phyloP scores from a whole-genome alignment of 2,329 filamentous ascomycete species.

The Aspergillus transmontanensis region DNA sequence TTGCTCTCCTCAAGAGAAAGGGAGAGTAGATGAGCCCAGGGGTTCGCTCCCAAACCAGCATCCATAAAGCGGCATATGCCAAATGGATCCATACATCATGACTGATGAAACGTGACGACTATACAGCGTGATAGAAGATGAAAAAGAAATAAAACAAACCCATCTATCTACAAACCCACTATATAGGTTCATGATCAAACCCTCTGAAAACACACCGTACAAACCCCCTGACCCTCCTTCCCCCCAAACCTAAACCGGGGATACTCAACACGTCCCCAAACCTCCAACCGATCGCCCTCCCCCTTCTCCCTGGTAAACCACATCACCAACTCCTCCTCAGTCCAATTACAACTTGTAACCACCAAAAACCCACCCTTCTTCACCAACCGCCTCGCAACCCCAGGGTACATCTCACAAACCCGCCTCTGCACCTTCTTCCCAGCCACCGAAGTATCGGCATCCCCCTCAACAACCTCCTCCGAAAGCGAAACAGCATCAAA shows the following conservation, averaged over 20 bases:
- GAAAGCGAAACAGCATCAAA: constrained; percentile 90
- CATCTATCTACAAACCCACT: too few species aligned
- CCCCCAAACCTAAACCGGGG: constrained; percentile 88
- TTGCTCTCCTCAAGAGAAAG: constrained; percentile 46
- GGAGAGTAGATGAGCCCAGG: background rate
- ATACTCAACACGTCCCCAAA: constrained; percentile 74
- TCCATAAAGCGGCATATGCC: background rate
- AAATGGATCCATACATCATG: background rate
- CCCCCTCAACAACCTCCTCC: constrained; percentile 29
- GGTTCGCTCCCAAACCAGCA: background rate
- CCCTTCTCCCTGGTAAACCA: constrained; percentile 68
- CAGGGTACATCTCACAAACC: constrained; percentile 74
- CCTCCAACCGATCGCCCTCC: constrained; percentile 53
- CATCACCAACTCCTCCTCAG: constrained; percentile 75
- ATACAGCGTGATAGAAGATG: background rate
- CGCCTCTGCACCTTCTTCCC: constrained; percentile 48
- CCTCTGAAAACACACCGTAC: constrained; percentile 77
- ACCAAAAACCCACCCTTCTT: constrained; percentile 72
- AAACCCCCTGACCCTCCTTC: constrained; percentile 83
- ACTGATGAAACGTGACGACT: constrained; percentile 5
- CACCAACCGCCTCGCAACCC: constrained; percentile 68
- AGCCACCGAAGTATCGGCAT: constrained; percentile 24
- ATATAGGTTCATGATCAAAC: constrained; percentile 13
- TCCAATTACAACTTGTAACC: constrained; percentile 98
- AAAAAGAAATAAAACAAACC: background rate